These are phyloP conservation scores for Mariannaea elegans DNA, from an alignment of 2,329 filamentous ascomycete species.

Conservation along the genomic window DNA sequence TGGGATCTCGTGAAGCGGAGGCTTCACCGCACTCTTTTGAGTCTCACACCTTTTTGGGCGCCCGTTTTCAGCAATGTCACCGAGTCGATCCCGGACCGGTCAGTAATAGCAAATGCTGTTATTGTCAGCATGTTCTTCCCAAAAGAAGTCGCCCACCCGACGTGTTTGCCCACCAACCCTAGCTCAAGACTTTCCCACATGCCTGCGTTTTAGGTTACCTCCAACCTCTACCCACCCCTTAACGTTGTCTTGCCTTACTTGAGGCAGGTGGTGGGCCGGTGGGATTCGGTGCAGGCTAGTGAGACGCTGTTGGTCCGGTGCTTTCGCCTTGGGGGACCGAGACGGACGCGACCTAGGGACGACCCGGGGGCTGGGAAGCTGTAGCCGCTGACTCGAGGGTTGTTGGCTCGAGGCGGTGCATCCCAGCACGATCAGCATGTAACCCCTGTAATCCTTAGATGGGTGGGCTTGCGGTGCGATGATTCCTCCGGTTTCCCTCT, in stretches of 20 bases:
- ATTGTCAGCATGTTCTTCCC: not conserved
- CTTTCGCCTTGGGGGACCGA: conserved; percentile 21
- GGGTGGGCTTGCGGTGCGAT: conserved; percentile 22
- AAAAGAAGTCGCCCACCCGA: not conserved
- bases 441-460: conserved; percentile 23
- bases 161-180: not conserved
- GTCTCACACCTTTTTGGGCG: not conserved
- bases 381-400: conserved; percentile 24
- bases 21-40: conserved; percentile 15
- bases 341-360: conserved; percentile 32
- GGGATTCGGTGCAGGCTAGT: conserved; percentile 19
- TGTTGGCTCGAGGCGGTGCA: conserved; percentile 29
- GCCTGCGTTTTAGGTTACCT: too few species aligned
- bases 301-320: conserved; percentile 36
- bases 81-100: conserved; percentile 15
- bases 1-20: not conserved
- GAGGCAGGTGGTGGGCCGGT: conserved; percentile 23
- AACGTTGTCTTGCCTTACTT: conserved; percentile 12
- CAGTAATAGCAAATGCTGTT: not conserved
- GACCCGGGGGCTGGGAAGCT: conserved; percentile 36
- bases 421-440: conserved; percentile 31
- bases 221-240: not conserved
- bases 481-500: conserved; percentile 23
- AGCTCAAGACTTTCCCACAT: too few species aligned
- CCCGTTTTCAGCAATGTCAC: conserved; percentile 5